These are phyloP conservation scores for Chlamydomonas asymmetrica DNA, from an alignment of 139 green algal species.

Conservation along the genomic window DNA sequence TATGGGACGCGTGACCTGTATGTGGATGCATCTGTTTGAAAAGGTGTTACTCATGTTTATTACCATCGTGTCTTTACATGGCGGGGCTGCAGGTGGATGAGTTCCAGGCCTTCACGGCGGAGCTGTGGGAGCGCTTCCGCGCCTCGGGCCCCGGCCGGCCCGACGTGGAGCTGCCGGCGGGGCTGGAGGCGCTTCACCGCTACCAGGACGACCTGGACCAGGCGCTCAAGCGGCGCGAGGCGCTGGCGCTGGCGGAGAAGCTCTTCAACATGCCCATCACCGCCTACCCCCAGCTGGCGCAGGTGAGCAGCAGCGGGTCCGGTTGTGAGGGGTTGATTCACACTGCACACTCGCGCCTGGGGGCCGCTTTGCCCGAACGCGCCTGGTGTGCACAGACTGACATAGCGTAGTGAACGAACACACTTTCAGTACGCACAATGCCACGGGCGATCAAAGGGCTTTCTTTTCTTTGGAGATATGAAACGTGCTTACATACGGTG, in stretches of 20 bases:
- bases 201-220: constrained; percentile 49
- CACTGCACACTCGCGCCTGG: too few relatives aligned
- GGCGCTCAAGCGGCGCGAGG: constrained; percentile 58
- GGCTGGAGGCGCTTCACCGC: constrained; percentile 51
- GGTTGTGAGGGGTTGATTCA: background rate
- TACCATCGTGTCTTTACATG: background rate
- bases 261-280: constrained; percentile 84
- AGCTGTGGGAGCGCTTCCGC: constrained; percentile 48
- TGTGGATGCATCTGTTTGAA: background rate
- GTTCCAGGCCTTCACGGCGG: constrained; percentile 40
- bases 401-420: too few relatives aligned
- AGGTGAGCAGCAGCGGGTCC: constrained; percentile 46
- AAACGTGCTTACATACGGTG: too few relatives aligned
- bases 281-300: constrained; percentile 65
- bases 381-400: too few relatives aligned
- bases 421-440: too few relatives aligned
- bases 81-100: constrained; percentile 44
- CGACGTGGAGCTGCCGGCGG: constrained; percentile 45
- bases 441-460: too few relatives aligned
- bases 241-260: constrained; percentile 81
- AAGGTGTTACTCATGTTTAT: background rate
- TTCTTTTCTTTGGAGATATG: too few relatives aligned
- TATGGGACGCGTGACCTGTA: constrained; percentile 1
- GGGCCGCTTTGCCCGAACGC: too few relatives aligned
- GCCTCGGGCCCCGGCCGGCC: constrained; percentile 49